Evolutionary conservation across 2,329 filamentous ascomycete species (phyloP).

Genomic region (Blumeriella jaapii): DNA sequence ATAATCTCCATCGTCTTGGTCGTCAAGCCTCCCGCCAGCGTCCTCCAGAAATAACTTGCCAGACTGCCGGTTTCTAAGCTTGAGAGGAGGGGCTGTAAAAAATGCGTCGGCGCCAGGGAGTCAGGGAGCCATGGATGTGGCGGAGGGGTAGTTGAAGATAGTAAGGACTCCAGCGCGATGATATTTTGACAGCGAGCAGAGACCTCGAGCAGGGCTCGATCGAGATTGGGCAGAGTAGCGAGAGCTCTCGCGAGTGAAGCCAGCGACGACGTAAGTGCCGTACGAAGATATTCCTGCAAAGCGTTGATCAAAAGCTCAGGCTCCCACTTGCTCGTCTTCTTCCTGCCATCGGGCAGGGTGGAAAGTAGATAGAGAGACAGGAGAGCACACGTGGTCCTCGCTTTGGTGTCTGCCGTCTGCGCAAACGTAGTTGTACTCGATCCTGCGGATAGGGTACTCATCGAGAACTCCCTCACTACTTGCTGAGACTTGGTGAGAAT

Average conservation of each 20-base stretch:
- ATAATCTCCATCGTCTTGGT: slow-evolving; percentile 76
- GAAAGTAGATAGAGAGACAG: slow-evolving; percentile 73
- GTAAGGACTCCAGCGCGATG: slow-evolving; percentile 71
- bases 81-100: slow-evolving; percentile 62
- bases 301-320: slow-evolving; percentile 65
- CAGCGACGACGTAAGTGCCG: slow-evolving; percentile 67
- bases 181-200: slow-evolving; percentile 81
- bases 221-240: slow-evolving; percentile 67
- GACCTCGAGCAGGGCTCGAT: slow-evolving; percentile 71
- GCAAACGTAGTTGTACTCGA: slow-evolving; percentile 43
- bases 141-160: slow-evolving; percentile 57
- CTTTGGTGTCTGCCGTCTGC: slow-evolving; percentile 62
- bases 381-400: slow-evolving; percentile 62
- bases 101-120: slow-evolving; percentile 29
- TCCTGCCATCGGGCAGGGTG: slow-evolving; percentile 43
- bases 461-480: slow-evolving; percentile 71
- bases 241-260: slow-evolving; percentile 65
- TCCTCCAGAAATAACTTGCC: slow-evolving; percentile 87
- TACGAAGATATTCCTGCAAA: slow-evolving; percentile 72
- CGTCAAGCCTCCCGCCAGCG: slow-evolving; percentile 66
- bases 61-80: slow-evolving; percentile 81
- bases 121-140: slow-evolving; percentile 50
- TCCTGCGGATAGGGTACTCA: slow-evolving; percentile 43
- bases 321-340: slow-evolving; percentile 36
- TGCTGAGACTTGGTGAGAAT: slow-evolving; percentile 67